These are phyloP conservation scores for Capsicum rhomboideum DNA, from an alignment of 257 asterid genomes.

Conservation along the genomic window DNA sequence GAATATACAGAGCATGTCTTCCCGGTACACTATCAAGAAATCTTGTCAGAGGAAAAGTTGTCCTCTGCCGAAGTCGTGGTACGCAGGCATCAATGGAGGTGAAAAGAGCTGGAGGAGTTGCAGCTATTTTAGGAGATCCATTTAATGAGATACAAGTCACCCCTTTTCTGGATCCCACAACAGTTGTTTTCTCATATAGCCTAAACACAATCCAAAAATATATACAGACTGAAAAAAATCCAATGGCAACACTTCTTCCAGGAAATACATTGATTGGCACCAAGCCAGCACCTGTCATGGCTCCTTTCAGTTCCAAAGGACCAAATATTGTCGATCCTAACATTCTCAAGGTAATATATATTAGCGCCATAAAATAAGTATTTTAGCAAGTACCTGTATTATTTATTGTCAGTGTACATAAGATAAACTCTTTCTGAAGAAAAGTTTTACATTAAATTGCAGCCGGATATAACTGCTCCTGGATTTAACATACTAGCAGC, in stretches of 20 bases:
- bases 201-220: neutral
- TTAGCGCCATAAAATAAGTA: neutral
- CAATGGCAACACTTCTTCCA: slow-evolving; percentile 20
- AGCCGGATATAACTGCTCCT: slow-evolving; percentile 41
- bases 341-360: slow-evolving; percentile 33
- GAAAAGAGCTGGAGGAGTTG: slow-evolving; percentile 40
- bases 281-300: slow-evolving; percentile 37
- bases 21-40: slow-evolving; percentile 33
- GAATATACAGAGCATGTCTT: slow-evolving; percentile 16
- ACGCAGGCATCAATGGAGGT: slow-evolving; percentile 24
- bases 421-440: neutral
- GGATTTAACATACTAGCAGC: slow-evolving; percentile 38
- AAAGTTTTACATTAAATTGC: neutral
- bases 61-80: slow-evolving; percentile 21
- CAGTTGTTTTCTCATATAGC: slow-evolving; percentile 7
- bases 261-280: slow-evolving; percentile 12
- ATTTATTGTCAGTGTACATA: neutral
- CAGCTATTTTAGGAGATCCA: slow-evolving; percentile 22
- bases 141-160: neutral
- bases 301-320: slow-evolving; percentile 26
- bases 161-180: slow-evolving; percentile 21
- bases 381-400: neutral
- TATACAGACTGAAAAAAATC: neutral
- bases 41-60: slow-evolving; percentile 35
- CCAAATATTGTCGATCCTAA: slow-evolving; percentile 23